Percentiles rank a stretch among this genome's conserved stretches.
phyloP scores from a whole-genome alignment of 2,329 filamentous ascomycete species.

The Colletotrichum sp. region DNA sequence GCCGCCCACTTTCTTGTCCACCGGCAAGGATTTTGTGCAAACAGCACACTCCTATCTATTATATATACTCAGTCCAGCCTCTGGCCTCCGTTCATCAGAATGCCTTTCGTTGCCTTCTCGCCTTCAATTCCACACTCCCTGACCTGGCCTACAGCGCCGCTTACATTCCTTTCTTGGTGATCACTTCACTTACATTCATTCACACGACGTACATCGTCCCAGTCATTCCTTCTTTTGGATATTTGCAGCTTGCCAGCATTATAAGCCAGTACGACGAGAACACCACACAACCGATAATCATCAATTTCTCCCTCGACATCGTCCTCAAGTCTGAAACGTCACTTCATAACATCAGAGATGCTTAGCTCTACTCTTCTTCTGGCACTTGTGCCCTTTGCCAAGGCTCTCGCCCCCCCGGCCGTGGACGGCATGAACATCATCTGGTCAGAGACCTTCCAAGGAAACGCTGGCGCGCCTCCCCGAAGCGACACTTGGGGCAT shows the following conservation, averaged over 20 bases:
- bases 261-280: neutral
- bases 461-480: slow-evolving; percentile 40
- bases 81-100: neutral
- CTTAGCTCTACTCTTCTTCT: slow-evolving; percentile 9
- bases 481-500: slow-evolving; percentile 47
- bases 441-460: slow-evolving; percentile 52
- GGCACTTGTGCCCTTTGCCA: slow-evolving; percentile 25
- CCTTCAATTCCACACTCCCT: neutral
- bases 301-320: neutral
- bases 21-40: neutral
- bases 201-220: neutral
- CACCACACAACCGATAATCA: neutral
- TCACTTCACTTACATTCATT: neutral
- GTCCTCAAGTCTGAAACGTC: neutral
- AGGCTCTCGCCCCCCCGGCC: slow-evolving; percentile 41
- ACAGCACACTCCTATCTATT: neutral
- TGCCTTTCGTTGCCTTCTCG: neutral
- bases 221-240: neutral
- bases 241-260: neutral
- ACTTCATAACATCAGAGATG: neutral
- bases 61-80: neutral
- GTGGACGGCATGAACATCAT: slow-evolving; percentile 45
- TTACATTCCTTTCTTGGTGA: slow-evolving; percentile 18
- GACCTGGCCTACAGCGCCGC: slow-evolving; percentile 4
- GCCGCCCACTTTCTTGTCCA: neutral